Conservation (phyloP, 2,329 filamentous ascomycete genomes). For the Aspergillus fijiensis region DNA sequence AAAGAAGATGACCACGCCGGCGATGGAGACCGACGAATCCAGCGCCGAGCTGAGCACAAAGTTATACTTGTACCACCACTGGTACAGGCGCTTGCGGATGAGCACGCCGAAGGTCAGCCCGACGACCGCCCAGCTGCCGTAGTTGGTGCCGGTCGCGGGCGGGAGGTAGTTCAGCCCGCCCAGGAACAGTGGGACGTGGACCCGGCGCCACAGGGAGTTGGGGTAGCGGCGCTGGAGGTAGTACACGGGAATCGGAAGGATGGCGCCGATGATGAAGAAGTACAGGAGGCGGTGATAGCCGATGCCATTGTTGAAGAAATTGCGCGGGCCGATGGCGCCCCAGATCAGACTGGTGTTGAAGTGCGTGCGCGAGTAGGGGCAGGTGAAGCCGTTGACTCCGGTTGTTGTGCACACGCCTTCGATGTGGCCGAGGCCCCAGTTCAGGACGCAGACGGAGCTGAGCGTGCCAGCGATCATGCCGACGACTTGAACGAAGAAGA, state of each 20-base stretch:
- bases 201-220: conserved; percentile 20
- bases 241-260: conserved; percentile 59
- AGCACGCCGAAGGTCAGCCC: conserved; percentile 65
- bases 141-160: conserved; percentile 66
- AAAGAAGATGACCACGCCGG: conserved; percentile 30
- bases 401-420: conserved; percentile 52
- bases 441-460: conserved; percentile 46
- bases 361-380: conserved; percentile 55
- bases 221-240: conserved; percentile 58
- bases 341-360: conserved; percentile 69
- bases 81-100: conserved; percentile 59
- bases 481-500: conserved; percentile 50
- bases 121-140: conserved; percentile 65
- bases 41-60: conserved; percentile 69
- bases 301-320: conserved; percentile 61
- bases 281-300: conserved; percentile 63
- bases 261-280: conserved; percentile 67
- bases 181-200: conserved; percentile 17
- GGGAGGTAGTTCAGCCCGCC: conserved; percentile 46
- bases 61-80: conserved; percentile 73
- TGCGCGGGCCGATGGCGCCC: conserved; percentile 67
- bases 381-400: conserved; percentile 57
- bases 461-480: conserved; percentile 49
- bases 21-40: conserved; percentile 44
- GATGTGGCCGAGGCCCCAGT: conserved; percentile 48